Conservation (phyloP, 1,284 basidiomycete genomes). For the Psilocybe mexicana region DNA sequence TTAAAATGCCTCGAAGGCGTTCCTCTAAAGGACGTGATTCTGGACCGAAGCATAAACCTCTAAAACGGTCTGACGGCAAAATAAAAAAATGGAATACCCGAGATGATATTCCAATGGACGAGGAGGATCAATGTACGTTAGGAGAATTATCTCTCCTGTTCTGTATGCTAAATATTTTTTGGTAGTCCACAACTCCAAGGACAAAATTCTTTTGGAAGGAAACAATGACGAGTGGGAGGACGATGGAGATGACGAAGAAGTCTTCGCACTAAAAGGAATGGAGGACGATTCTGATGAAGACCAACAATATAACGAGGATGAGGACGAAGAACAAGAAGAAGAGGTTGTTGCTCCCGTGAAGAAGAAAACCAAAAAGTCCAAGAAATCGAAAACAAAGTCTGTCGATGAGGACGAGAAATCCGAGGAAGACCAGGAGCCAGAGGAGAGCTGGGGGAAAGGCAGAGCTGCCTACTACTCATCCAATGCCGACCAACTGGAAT, state of each 20-base stretch:
- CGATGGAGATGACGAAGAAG: slow-evolving; percentile 66
- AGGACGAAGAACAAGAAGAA: slow-evolving; percentile 40
- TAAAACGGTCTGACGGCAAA: slow-evolving; percentile 50
- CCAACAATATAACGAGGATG: slow-evolving; percentile 42
- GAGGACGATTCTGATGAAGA: slow-evolving; percentile 48
- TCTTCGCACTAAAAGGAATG: slow-evolving; percentile 65
- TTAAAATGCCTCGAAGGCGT: slow-evolving; percentile 19
- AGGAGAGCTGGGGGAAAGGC: slow-evolving; percentile 81
- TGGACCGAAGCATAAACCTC: slow-evolving; percentile 41
- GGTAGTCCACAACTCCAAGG: slow-evolving; percentile 68
- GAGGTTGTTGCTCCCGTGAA: slow-evolving; percentile 25
- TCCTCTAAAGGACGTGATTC: slow-evolving; percentile 10
- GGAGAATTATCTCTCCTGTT: not conserved
- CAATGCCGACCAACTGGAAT: slow-evolving; percentile 77
- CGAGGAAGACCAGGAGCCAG: slow-evolving; percentile 58
- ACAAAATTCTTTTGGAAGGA: slow-evolving; percentile 78
- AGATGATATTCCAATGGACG: slow-evolving; percentile 71
- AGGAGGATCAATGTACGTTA: slow-evolving; percentile 72
- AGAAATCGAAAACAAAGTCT: slow-evolving; percentile 39
- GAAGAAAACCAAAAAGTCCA: slow-evolving; percentile 32
- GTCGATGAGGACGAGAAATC: slow-evolving; percentile 40
- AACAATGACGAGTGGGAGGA: slow-evolving; percentile 36
- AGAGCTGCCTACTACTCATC: slow-evolving; percentile 84
- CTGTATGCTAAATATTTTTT: slow-evolving; percentile 7
- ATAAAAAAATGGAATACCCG: slow-evolving; percentile 64